Evolutionary conservation across 2,329 filamentous ascomycete genomes (phyloP), one percentile per base, ranked within the genome.

Genomic region (Pseudogymnoascus pannorum): DNA sequence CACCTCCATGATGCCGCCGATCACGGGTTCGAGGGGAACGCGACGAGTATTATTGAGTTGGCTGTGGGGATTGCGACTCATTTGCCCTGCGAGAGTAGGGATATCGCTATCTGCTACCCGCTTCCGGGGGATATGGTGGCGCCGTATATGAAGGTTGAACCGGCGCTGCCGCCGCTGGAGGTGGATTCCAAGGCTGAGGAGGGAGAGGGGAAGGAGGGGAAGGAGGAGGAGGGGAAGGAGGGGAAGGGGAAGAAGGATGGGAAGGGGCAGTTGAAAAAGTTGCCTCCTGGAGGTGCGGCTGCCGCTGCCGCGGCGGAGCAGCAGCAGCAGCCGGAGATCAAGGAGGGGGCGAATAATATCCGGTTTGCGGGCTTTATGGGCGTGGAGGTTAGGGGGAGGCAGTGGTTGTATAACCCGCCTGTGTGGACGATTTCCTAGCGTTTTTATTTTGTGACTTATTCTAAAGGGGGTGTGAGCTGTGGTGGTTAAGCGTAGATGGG

Each of bases 41-140:
- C 92, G 2, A 87, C 87, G 60, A 96, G 94, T 86, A 97, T 99
- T 72, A 83, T 97, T 60, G 92, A 97, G 75, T 81, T 97, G 58
- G 91, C 92, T 0, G 83, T 97, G 29, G 88, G 87, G 64, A 92
- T 99, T 65, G 86, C 90, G 0, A 84, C 87, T 62, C 95, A 97
- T 72, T 77, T 97, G 51, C 93, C 94, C 0, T 77, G 96, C 38
- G 94, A 99, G 75, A 94, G 91, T 67, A 85, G 94, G 65, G 94
- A 97, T 70, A 90, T 99, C 14, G 86, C 86, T 44, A 88, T 99
- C 64, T 85, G 88, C 64, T 97, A 96, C 72, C 92, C 92, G 59
- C 77, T 87, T 62, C 93, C 94, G 0, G 89, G 90, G 44, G 83
- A 88, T 48, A 73, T 80, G 42, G 79, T 97, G 62, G 80, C 87